phyloP scores from a whole-genome alignment of 1,139 yeast species.

The Eremothecium sinecaudum region DNA sequence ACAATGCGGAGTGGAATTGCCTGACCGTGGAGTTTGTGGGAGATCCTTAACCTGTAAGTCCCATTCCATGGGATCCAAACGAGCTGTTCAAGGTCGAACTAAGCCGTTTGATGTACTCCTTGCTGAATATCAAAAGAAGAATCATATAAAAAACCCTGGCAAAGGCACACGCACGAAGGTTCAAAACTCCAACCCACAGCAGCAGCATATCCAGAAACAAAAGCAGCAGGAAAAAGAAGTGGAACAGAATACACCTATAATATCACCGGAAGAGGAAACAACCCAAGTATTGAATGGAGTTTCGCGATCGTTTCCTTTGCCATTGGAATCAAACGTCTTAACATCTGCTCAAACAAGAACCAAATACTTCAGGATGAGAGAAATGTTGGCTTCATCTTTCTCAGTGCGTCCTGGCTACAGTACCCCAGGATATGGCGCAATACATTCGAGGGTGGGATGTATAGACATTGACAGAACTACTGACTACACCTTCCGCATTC shows the following conservation, averaged over 20 bases:
- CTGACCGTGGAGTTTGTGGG: constrained; percentile 90
- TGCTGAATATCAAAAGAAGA: constrained; percentile 83
- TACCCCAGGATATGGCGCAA: constrained; percentile 43
- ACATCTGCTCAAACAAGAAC: constrained; percentile 65
- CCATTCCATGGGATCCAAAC: constrained; percentile 95
- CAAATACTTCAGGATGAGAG: constrained; percentile 71
- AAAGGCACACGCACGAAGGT: constrained; percentile 56
- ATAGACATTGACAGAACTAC: constrained; percentile 55
- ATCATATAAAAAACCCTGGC: constrained; percentile 84
- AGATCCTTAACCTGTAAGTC: constrained; percentile 93
- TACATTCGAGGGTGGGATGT: constrained; percentile 69
- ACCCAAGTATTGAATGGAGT: constrained; percentile 91
- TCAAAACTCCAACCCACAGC: constrained; percentile 24
- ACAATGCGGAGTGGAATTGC: constrained; percentile 92
- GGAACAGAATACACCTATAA: constrained; percentile 7
- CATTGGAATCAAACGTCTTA: constrained; percentile 66
- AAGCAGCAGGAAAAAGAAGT: constrained; percentile 17
- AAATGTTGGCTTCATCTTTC: constrained; percentile 59
- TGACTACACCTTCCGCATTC: constrained; percentile 49
- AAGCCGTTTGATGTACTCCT: constrained; percentile 84
- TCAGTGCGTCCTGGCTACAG: constrained; percentile 27
- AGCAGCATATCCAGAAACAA: constrained; percentile 24
- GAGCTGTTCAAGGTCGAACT: constrained; percentile 88
- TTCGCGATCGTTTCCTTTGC: constrained; percentile 66
- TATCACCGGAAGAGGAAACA: constrained; percentile 80